Evolutionary conservation across 2,329 filamentous ascomycete species (phyloP).

Genomic region (Colletotrichum tofieldiae): DNA sequence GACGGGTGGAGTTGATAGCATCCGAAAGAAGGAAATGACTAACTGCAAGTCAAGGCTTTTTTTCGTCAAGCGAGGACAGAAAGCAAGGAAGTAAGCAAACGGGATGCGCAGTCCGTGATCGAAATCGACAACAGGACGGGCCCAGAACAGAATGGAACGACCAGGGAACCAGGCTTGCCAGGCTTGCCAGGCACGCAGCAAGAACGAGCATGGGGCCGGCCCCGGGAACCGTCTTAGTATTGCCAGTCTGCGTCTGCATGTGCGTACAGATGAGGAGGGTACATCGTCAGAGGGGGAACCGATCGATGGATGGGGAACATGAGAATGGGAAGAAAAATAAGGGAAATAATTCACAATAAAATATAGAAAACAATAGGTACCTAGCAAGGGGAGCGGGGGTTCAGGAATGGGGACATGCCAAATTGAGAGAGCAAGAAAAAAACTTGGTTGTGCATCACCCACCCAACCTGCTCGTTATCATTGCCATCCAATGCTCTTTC

Average conservation of each 20-base stretch:
- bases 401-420: neutral
- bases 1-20: constrained; percentile 22
- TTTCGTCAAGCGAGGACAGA: constrained; percentile 21
- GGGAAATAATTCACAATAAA: neutral
- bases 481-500: neutral
- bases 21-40: constrained; percentile 29
- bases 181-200: constrained; percentile 15
- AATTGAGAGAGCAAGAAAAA: neutral
- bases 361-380: neutral
- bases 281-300: constrained; percentile 6
- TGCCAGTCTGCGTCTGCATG: constrained; percentile 9
- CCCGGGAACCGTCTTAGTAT: constrained; percentile 16
- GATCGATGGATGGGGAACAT: constrained; percentile 9
- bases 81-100: constrained; percentile 37
- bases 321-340: neutral
- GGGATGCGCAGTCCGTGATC: constrained; percentile 29
- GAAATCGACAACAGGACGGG: constrained; percentile 25
- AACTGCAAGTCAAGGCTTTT: constrained; percentile 17
- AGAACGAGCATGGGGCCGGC: constrained; percentile 9
- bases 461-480: neutral
- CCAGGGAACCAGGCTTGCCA: constrained; percentile 25
- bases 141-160: constrained; percentile 40
- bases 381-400: neutral
- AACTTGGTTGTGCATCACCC: neutral
- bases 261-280: constrained; percentile 3